Conservation (phyloP, 2,329 filamentous ascomycete genomes). For the Westerdykella ornata region DNA sequence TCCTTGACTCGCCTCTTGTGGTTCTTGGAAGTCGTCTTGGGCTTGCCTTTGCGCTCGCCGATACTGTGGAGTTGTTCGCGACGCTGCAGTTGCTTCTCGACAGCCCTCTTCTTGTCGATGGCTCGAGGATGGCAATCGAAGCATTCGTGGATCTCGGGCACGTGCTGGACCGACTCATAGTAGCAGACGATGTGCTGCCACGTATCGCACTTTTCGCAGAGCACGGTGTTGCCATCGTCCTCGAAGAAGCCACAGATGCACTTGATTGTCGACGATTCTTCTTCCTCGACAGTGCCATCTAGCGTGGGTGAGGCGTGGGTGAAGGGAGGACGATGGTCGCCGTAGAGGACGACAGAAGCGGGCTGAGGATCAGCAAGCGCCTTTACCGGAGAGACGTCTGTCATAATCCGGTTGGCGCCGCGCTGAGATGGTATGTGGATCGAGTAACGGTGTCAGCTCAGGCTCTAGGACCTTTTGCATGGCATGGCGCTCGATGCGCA, state of each 20-base stretch:
- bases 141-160: constrained; percentile 73
- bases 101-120: constrained; percentile 67
- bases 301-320: constrained; percentile 32
- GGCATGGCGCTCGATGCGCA: constrained; percentile 39
- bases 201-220: constrained; percentile 90
- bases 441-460: constrained; percentile 11
- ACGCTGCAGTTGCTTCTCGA: constrained; percentile 61
- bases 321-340: constrained; percentile 26
- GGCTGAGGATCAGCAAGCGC: constrained; percentile 41
- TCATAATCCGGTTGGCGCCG: constrained; percentile 37
- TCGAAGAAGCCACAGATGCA: constrained; percentile 92
- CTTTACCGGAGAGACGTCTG: constrained; percentile 38
- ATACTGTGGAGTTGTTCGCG: constrained; percentile 51
- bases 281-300: constrained; percentile 50
- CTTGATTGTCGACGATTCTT: constrained; percentile 91
- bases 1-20: constrained; percentile 87
- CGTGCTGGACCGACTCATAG: constrained; percentile 69
- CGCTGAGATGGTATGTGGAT: neutral
- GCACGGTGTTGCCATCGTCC: constrained; percentile 96
- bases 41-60: constrained; percentile 58
- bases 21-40: constrained; percentile 69
- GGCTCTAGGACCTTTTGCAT: constrained; percentile 34
- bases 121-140: constrained; percentile 75
- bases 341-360: constrained; percentile 30
- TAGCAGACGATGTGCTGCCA: constrained; percentile 99